phyloP scores from a whole-genome alignment of 352 stramenopile species.

The Phytophthora parvispora region DNA sequence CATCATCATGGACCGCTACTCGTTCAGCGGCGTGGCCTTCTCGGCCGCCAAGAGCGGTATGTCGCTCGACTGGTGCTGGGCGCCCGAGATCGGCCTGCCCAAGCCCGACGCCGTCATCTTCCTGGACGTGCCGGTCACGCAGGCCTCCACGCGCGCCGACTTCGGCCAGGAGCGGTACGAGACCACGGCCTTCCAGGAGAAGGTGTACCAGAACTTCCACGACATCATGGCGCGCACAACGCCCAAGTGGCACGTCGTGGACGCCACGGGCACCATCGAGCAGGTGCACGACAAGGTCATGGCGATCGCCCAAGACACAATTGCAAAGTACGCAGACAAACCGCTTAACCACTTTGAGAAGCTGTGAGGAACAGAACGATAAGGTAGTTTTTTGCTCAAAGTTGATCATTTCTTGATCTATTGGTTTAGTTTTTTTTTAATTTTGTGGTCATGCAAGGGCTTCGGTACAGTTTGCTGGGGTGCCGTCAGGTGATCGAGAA shows the following conservation, averaged over 20 bases:
- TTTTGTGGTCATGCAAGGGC: conserved; percentile 28
- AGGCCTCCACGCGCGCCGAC: conserved; percentile 91
- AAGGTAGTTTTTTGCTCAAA: neutral
- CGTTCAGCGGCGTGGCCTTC: conserved; percentile 99
- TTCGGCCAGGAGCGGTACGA: conserved; percentile 96
- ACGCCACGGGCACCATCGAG: conserved; percentile 82
- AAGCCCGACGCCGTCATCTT: conserved; percentile 98
- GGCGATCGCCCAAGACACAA: conserved; percentile 59
- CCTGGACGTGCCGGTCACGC: conserved; percentile 95
- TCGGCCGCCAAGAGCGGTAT: conserved; percentile 96
- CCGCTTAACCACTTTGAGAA: conserved; percentile 59
- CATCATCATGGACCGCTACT: conserved; percentile 98
- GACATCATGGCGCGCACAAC: conserved; percentile 54
- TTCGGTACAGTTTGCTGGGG: conserved; percentile 32
- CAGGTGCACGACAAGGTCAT: conserved; percentile 76
- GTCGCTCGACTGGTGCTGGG: conserved; percentile 98
- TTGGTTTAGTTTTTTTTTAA: neutral
- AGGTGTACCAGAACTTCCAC: conserved; percentile 88
- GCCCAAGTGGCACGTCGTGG: conserved; percentile 80
- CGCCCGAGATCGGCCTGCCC: conserved; percentile 97
- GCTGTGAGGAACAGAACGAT: conserved; percentile 23
- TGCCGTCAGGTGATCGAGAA: conserved; percentile 21
- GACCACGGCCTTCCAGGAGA: conserved; percentile 88
- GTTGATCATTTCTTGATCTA: neutral
- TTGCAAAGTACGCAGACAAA: conserved; percentile 33